Conservation (phyloP, 139 green algal species). For the Chlamydomonas incerta region DNA sequence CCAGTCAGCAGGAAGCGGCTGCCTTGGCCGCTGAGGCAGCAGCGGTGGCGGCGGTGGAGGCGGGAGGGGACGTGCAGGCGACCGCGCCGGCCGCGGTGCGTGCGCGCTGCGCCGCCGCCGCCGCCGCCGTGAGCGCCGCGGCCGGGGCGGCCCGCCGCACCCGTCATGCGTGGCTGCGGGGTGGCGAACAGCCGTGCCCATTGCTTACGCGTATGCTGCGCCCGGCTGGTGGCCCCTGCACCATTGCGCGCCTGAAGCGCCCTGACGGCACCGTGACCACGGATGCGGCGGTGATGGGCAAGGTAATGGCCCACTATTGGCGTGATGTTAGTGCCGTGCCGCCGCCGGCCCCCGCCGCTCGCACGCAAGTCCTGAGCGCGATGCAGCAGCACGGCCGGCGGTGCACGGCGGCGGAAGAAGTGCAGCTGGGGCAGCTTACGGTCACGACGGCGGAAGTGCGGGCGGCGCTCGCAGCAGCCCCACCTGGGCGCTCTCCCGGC, state of each 20-base stretch:
- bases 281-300: neutral
- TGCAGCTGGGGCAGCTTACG: neutral
- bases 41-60: too few species aligned
- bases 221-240: neutral
- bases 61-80: too few species aligned
- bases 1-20: too few species aligned
- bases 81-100: too few species aligned
- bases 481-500: constrained; percentile 1
- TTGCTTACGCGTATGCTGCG: neutral
- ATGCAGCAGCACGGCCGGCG: neutral
- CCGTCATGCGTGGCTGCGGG: too few species aligned
- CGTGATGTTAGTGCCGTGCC: neutral
- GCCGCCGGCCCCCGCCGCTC: neutral
- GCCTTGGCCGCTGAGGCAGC: too few species aligned
- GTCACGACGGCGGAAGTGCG: neutral
- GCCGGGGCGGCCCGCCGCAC: too few species aligned
- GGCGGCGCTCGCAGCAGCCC: neutral
- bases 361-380: neutral
- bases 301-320: neutral
- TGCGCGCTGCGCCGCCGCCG: too few species aligned
- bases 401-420: neutral
- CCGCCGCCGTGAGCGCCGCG: too few species aligned
- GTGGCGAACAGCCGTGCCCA: too few species aligned
- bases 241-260: neutral
- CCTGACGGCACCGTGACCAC: neutral